Evolutionary conservation across 2,329 filamentous ascomycete genomes (phyloP).

Genomic region (Leptographium procerum): DNA sequence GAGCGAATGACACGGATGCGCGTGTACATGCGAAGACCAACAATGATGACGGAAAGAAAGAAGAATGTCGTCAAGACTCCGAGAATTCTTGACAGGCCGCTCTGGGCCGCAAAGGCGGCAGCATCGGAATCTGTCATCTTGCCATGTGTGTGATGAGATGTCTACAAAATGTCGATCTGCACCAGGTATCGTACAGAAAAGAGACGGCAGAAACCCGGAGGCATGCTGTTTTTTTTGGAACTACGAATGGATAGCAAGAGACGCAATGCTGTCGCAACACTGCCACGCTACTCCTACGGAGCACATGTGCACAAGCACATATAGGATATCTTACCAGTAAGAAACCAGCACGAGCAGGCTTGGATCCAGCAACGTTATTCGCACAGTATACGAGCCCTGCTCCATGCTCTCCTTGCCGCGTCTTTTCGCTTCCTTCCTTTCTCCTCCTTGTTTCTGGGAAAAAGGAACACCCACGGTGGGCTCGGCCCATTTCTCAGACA

Average conservation of each 20-base stretch:
- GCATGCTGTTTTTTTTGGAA: background rate
- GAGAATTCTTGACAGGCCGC: conserved; percentile 15
- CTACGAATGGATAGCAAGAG: background rate
- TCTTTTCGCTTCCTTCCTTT: too few relatives aligned
- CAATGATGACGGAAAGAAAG: background rate
- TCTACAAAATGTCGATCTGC: background rate
- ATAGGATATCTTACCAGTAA: too few relatives aligned
- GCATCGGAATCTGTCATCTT: background rate
- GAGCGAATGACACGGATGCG: background rate
- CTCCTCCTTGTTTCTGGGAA: too few relatives aligned
- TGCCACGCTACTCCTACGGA: too few relatives aligned
- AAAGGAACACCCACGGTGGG: too few relatives aligned
- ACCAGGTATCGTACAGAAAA: background rate
- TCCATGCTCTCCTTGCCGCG: background rate
- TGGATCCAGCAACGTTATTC: background rate
- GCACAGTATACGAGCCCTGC: background rate
- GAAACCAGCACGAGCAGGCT: too few relatives aligned
- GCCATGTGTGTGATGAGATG: background rate
- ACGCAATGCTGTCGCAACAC: background rate
- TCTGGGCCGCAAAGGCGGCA: conserved; percentile 15
- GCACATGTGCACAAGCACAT: too few relatives aligned
- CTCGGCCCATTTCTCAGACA: background rate
- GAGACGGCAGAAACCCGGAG: background rate
- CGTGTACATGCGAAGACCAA: conserved; percentile 2
- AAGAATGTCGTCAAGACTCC: conserved; percentile 8